A percentile compares a stretch with the other conserved stretches of the same genome.
These are phyloP conservation scores for Coniochaeta hoffmannii DNA, from an alignment of 2,329 filamentous ascomycete species.

Conservation along the genomic window DNA sequence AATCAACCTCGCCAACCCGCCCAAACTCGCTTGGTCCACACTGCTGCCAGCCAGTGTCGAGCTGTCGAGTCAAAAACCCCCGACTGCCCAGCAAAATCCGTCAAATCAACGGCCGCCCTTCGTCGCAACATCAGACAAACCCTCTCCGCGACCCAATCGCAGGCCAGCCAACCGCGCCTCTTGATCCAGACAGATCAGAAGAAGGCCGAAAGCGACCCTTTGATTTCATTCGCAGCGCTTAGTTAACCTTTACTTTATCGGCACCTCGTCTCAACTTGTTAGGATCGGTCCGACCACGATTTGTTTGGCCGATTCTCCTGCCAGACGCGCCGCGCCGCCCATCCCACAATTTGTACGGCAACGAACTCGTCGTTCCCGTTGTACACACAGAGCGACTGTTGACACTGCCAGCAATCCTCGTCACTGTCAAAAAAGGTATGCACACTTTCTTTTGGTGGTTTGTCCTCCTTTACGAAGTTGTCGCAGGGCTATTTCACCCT, in stretches of 20 bases:
- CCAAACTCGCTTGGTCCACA: slow-evolving; percentile 19
- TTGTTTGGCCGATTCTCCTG: slow-evolving; percentile 1
- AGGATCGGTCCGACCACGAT: not conserved
- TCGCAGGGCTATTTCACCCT: not conserved
- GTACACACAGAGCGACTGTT: not conserved
- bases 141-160: slow-evolving; percentile 18
- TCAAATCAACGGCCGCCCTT: slow-evolving; percentile 23
- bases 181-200: slow-evolving; percentile 4
- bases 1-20: slow-evolving; percentile 35
- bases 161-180: slow-evolving; percentile 8
- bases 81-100: slow-evolving; percentile 11
- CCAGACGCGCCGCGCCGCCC: slow-evolving; percentile 3
- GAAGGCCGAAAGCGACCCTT: not conserved
- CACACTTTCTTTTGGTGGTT: not conserved
- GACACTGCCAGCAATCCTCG: not conserved
- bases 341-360: not conserved
- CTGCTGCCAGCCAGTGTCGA: not conserved
- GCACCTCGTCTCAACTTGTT: not conserved
- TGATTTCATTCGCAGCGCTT: slow-evolving; percentile 11
- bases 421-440: not conserved
- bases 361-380: not conserved
- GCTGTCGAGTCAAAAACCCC: slow-evolving; percentile 1
- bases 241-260: slow-evolving; percentile 1
- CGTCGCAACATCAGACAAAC: slow-evolving; percentile 10
- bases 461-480: too few species aligned